A percentile compares a stretch with the other conserved stretches of the same genome.
These are phyloP conservation scores for Lachancea nothofagi DNA, from an alignment of 805 yeast species.

Conservation along the genomic window DNA sequence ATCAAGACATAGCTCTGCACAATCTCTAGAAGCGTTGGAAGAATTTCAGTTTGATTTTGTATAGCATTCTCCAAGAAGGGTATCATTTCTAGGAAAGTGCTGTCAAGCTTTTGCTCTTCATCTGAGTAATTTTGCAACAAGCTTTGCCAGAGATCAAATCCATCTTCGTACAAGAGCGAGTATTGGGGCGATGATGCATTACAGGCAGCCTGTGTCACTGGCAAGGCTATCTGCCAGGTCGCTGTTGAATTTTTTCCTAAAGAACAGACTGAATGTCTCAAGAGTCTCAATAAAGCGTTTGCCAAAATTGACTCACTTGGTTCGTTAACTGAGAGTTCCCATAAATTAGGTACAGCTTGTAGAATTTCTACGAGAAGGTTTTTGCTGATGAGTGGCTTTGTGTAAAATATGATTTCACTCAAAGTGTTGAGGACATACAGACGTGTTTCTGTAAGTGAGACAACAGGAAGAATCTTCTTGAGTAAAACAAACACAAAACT, in stretches of 20 bases:
- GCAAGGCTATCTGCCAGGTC: conserved; percentile 54
- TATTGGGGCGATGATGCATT: conserved; percentile 52
- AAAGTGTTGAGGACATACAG: conserved; percentile 65
- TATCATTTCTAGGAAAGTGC: conserved; percentile 41
- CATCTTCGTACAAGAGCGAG: conserved; percentile 72
- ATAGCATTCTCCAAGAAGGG: conserved; percentile 54
- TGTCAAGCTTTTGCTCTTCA: conserved; percentile 25
- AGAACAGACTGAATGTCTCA: conserved; percentile 51
- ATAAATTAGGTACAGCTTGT: conserved; percentile 59
- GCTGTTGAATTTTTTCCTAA: conserved; percentile 47
- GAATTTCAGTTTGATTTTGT: conserved; percentile 64
- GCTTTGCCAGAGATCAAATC: conserved; percentile 76
- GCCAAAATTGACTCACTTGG: conserved; percentile 39
- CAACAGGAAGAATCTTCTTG: conserved; percentile 40
- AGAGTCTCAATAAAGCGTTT: conserved; percentile 47
- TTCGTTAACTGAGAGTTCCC: conserved; percentile 53
- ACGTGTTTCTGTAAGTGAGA: conserved; percentile 68
- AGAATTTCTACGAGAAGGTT: conserved; percentile 48
- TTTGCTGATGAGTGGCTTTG: conserved; percentile 56
- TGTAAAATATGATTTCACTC: conserved; percentile 54
- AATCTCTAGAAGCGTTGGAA: conserved; percentile 58
- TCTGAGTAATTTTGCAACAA: conserved; percentile 57
- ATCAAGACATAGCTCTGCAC: conserved; percentile 56
- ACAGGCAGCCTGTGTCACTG: conserved; percentile 57
- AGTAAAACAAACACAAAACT: conserved; percentile 47